Evolutionary conservation across 495 filamentous ascomycete genomes (phyloP), one percentile per base, ranked within the genome.

Genomic region (Talaromyces nanjingensis): DNA sequence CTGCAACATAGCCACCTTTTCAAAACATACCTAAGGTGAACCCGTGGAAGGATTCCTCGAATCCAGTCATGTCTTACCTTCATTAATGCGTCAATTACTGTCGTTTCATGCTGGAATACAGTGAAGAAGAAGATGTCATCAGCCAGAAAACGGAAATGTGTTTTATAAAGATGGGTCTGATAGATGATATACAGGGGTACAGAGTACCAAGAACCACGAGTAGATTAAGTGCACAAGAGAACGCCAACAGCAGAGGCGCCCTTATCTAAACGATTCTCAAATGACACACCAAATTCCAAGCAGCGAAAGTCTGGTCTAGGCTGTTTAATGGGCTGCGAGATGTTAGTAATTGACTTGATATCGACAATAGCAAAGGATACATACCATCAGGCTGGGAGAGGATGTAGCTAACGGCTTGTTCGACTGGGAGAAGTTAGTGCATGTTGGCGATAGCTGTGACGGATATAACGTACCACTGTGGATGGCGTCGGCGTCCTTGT

Each of bases 401-500:
- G 81, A 98, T 97, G 83, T 98, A 98, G 74, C 91, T 86, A 65
- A 97, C 92, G 61, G 93, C 93, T 84, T 97, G 88, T 73, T 96
- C 90, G 67, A 98, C 93, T 97, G 70, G 78, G 66, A 63, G 77
- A 65, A 76, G 67, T 73, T 49, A 72, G 69, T 65, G 59, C 64
- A 29, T 64, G 49, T 55, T 18, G 39, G 63, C 64, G 53, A 27
- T 63, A 54, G 65, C 65, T 63, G 37, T 42, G 16, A 16, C 20
- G n/a, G 18, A 20, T 42, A 18, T n/a, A 29, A 83, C 93, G 68
- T 92, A 97, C 93, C 87, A 74, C 91, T 96, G 84, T 93, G 91
- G 76, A 98, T 96, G 67, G 85, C 83, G 80, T 98, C 94, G 67
- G 94, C 96, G 72, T 97, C 93, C 84, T 97, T 98, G 79, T 98